phyloP scores from a whole-genome alignment of 1,139 yeast genomes.

The Yamadazyma dushanensis region DNA sequence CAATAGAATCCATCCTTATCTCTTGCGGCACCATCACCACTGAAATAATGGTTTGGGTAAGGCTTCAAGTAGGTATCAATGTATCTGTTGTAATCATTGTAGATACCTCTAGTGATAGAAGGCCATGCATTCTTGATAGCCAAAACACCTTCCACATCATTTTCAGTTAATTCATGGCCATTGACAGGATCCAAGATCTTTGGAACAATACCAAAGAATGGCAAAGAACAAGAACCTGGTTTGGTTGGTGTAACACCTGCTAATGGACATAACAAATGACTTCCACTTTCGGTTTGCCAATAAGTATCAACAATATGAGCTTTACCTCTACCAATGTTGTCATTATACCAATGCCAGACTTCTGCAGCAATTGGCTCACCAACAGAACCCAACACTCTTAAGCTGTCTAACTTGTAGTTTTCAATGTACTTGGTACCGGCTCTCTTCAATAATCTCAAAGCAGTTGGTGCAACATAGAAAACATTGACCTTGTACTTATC shows the following conservation, averaged over 20 bases:
- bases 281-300: constrained; percentile 99
- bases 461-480: constrained; percentile 98
- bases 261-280: constrained; percentile 92
- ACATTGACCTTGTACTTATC: constrained; percentile 93
- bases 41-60: constrained; percentile 94
- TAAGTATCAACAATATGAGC: constrained; percentile 92
- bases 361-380: constrained; percentile 99
- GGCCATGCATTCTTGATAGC: constrained; percentile 95
- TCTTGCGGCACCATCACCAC: constrained; percentile 99
- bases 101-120: constrained; percentile 95
- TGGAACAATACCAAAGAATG: constrained; percentile 93
- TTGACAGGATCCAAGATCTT: constrained; percentile 89
- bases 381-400: constrained; percentile 95
- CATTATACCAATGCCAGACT: constrained; percentile 98
- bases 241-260: constrained; percentile 95
- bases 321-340: constrained; percentile 83
- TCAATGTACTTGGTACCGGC: constrained; percentile 85
- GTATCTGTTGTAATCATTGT: constrained; percentile 86
- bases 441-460: constrained; percentile 90
- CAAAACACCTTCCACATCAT: constrained; percentile 94
- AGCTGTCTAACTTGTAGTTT: constrained; percentile 83
- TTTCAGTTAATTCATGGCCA: constrained; percentile 80
- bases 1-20: constrained; percentile 97
- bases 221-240: constrained; percentile 96
- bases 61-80: constrained; percentile 94